Conservation (phyloP, 2,329 filamentous ascomycete species). For the Verticillium nubilum region DNA sequence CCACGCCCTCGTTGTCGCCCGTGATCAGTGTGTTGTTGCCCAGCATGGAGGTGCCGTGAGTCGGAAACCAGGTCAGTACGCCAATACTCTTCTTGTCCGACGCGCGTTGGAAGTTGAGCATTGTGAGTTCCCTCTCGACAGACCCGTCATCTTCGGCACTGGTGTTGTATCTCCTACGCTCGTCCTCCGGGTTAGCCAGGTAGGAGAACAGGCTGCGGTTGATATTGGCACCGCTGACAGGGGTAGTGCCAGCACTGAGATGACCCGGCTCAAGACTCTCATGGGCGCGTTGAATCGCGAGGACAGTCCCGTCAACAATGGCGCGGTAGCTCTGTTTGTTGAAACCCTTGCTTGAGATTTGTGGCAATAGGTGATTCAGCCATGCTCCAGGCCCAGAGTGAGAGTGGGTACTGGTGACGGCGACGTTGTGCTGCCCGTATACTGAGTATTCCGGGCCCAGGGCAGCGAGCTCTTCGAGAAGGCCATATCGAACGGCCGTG, state of each 20-base stretch:
- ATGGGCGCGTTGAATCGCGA: slow-evolving; percentile 77
- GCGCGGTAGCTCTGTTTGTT: slow-evolving; percentile 80
- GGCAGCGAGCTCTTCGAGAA: slow-evolving; percentile 63
- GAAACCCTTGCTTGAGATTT: slow-evolving; percentile 83
- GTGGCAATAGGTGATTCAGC: slow-evolving; percentile 87
- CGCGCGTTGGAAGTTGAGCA: slow-evolving; percentile 67
- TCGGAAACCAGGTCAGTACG: slow-evolving; percentile 85
- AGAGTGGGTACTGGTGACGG: slow-evolving; percentile 87
- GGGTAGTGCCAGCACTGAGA: slow-evolving; percentile 56
- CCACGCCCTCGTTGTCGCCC: slow-evolving; percentile 91
- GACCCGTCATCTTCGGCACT: slow-evolving; percentile 31
- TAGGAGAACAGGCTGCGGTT: slow-evolving; percentile 84
- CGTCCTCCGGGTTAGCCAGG: slow-evolving; percentile 69
- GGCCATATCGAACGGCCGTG: slow-evolving; percentile 78
- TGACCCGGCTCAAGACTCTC: slow-evolving; percentile 49
- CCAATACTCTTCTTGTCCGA: slow-evolving; percentile 70
- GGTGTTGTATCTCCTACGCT: slow-evolving; percentile 59
- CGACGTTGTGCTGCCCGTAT: slow-evolving; percentile 74
- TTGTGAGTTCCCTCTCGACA: slow-evolving; percentile 71
- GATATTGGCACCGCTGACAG: slow-evolving; percentile 67
- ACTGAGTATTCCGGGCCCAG: slow-evolving; percentile 68
- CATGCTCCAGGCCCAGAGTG: slow-evolving; percentile 87
- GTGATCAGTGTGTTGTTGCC: slow-evolving; percentile 86
- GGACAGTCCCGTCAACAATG: slow-evolving; percentile 75
- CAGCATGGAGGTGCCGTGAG: slow-evolving; percentile 84